Conservation (phyloP, 208 protist species). For the Wallacemonas collosoma region DNA sequence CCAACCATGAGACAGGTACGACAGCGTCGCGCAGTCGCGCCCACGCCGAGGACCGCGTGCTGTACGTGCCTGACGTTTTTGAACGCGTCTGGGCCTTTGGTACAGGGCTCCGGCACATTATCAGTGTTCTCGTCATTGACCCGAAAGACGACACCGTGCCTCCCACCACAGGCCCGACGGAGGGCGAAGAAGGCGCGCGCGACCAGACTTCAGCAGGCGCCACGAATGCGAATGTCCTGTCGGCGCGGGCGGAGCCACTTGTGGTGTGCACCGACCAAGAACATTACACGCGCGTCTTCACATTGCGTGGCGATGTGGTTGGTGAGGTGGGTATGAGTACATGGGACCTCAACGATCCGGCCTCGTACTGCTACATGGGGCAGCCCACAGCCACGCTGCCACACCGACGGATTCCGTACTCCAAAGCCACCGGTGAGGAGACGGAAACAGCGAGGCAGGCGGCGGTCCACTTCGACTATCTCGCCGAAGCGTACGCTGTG, state of each 20-base stretch:
- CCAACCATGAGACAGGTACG: too few species aligned
- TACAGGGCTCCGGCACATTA: conserved; percentile 31
- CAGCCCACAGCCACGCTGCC: conserved; percentile 28
- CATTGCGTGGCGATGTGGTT: conserved; percentile 56
- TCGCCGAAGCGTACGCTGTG: conserved; percentile 24
- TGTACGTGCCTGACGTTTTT: conserved; percentile 35
- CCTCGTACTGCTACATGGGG: conserved; percentile 65
- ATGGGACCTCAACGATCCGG: conserved; percentile 38
- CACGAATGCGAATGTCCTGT: background rate
- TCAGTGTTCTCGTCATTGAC: conserved; percentile 30
- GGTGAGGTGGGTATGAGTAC: conserved; percentile 78
- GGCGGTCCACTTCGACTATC: conserved; percentile 37
- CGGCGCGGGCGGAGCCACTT: conserved; percentile 27
- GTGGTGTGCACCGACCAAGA: conserved; percentile 63
- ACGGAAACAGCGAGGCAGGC: conserved; percentile 2
- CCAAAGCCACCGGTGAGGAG: conserved; percentile 17
- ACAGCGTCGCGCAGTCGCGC: conserved; percentile 34
- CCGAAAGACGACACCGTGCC: background rate
- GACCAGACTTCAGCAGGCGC: background rate
- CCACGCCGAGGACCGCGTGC: conserved; percentile 29
- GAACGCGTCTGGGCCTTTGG: conserved; percentile 46
- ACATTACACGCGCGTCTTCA: conserved; percentile 74
- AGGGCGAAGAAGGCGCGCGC: background rate
- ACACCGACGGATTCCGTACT: conserved; percentile 4
- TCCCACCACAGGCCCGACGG: background rate